Evolutionary conservation across 768 basidiomycete genomes (phyloP), one percentile per base, ranked within the genome.

Genomic region (Kwoniella dejecticola): DNA sequence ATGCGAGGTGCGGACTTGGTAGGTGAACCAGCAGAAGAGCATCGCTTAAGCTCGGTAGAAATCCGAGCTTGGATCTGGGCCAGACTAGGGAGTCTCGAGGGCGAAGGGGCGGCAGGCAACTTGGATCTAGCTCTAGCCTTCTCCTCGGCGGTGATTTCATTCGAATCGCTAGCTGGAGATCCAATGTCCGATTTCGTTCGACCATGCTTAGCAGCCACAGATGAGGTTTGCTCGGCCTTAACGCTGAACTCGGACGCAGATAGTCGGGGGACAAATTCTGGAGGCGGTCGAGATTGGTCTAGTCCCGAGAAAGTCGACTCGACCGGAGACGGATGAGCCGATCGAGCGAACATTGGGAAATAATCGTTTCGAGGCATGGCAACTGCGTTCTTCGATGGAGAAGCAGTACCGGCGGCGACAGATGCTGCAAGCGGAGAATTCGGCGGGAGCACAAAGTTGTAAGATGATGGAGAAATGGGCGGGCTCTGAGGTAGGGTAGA

Each of bases 61-160:
- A 75, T 62, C 57, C 63, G 63, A 7, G 70, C 71, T 41, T 75
- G 73, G 41, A 75, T 72, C 62, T 75, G 69, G 38, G 64, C 65
- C 2, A 75, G 62, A 44, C 62, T 65, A 4, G 73, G 73, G 24
- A 75, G 60, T 24, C 52, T 57, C 3, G 68, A 62, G 19, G 64
- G 46, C 4, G 68, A 62, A 23, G 64, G 46, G 0, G 52, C 24
- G 19, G 44, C 46, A 17, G 52, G 31, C n/a, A 49, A 23, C 19
- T 56, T 56, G 21, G 42, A 54, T 55, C 64, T 60, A 29, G 65
- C 29, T 48, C 52, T 57, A 12, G 57, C 54, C 15, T 58, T 45
- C 24, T 60, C 54, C 23, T 57, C 30, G 6, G 57, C n/a, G 13
- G 58, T 40, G n/a, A 40, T 47, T 19, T 62, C 60, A n/a, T 8